Conservation (phyloP, 768 basidiomycete species). For the Lepiota brunneoincarnata region DNA sequence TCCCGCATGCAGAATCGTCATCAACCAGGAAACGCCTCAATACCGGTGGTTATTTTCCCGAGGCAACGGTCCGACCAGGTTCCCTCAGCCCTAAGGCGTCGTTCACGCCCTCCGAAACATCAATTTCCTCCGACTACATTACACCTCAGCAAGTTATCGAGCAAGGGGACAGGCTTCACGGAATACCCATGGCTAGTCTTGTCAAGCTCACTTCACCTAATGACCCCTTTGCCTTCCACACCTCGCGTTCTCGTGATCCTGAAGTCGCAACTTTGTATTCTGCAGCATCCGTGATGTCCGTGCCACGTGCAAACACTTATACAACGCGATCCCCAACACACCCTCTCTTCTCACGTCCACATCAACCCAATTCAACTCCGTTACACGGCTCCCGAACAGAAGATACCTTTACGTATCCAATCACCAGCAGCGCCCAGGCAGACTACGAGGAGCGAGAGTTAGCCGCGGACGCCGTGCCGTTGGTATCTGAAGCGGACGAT, state of each 20-base stretch:
- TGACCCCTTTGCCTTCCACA: slow-evolving; percentile 48
- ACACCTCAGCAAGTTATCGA: not conserved
- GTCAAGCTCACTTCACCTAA: slow-evolving; percentile 68
- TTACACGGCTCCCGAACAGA: slow-evolving; percentile 33
- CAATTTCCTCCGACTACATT: slow-evolving; percentile 29
- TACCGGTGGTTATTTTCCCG: slow-evolving; percentile 16
- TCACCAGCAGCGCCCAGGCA: slow-evolving; percentile 38
- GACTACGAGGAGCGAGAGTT: slow-evolving; percentile 75
- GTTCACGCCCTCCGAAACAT: slow-evolving; percentile 31
- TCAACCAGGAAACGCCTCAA: slow-evolving; percentile 16
- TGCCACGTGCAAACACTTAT: slow-evolving; percentile 30
- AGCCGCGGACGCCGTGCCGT: slow-evolving; percentile 69
- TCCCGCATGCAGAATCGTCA: slow-evolving; percentile 16
- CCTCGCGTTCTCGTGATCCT: slow-evolving; percentile 51
- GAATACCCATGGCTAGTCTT: slow-evolving; percentile 70
- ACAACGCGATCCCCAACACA: slow-evolving; percentile 22
- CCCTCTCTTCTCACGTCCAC: slow-evolving; percentile 20
- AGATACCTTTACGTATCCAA: slow-evolving; percentile 34
- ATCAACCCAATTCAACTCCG: slow-evolving; percentile 13
- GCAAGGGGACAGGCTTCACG: slow-evolving; percentile 38
- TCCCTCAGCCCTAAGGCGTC: slow-evolving; percentile 24
- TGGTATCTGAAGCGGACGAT: slow-evolving; percentile 57
- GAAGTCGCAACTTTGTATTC: slow-evolving; percentile 87
- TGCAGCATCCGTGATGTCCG: slow-evolving; percentile 76
- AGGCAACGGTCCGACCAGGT: slow-evolving; percentile 26